Percentiles rank a stretch among this genome's conserved stretches.
Conservation (phyloP, 441 rosid genomes). For the Viola pubescens region DNA sequence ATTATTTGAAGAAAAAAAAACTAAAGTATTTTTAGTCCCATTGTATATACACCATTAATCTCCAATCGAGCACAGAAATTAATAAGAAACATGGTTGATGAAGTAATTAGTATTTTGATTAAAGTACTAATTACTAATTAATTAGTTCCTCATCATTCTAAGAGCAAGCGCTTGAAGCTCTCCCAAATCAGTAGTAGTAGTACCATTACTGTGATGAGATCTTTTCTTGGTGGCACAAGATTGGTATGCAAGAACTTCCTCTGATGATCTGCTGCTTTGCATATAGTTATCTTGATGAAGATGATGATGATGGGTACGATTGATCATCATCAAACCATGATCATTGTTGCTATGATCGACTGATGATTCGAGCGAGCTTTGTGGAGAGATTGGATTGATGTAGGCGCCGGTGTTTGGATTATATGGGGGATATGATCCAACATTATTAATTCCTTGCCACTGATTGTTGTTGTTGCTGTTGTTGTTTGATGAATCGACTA, state of each 20-base stretch:
- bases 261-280: conserved; percentile 26
- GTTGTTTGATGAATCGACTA: conserved; percentile 23
- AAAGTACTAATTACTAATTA: neutral
- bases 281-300: conserved; percentile 23
- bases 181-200: conserved; percentile 39
- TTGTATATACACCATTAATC: conserved; percentile 18
- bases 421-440: conserved; percentile 18
- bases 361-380: conserved; percentile 55
- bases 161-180: conserved; percentile 92
- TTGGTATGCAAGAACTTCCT: conserved; percentile 38
- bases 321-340: conserved; percentile 14
- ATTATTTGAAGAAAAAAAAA: conserved; percentile 3
- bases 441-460: conserved; percentile 25
- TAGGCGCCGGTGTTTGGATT: conserved; percentile 13
- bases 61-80: neutral
- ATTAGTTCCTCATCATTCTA: conserved; percentile 72
- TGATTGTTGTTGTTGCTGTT: conserved; percentile 18
- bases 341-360: conserved; percentile 28
- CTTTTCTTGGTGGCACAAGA: conserved; percentile 51
- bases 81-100: conserved; percentile 1
- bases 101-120: neutral
- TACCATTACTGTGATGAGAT: conserved; percentile 14
- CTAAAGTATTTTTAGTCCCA: conserved; percentile 11
- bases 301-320: too few relatives aligned
- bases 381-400: conserved; percentile 56